Evolutionary conservation across 2,329 filamentous ascomycete species (phyloP).

Genomic region (Calonectria henricotiae): DNA sequence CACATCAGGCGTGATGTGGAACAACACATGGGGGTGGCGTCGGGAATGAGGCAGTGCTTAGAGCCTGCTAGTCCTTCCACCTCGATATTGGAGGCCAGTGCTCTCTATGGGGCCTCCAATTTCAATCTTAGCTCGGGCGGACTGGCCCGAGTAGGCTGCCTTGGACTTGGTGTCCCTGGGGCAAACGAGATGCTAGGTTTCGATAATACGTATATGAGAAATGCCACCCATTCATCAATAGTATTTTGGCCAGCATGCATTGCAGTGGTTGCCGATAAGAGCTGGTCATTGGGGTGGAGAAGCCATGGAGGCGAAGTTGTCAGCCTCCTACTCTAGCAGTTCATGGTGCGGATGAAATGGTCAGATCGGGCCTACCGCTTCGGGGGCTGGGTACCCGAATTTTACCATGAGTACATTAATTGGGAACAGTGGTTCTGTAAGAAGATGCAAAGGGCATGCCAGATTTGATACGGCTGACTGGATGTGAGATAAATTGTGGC

Average conservation of each 20-base stretch:
- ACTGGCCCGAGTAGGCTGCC: neutral
- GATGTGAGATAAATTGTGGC: conserved; percentile 28
- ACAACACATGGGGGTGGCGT: conserved; percentile 22
- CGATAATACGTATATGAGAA: no score
- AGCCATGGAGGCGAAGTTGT: conserved; percentile 28
- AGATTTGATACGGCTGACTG: conserved; percentile 29
- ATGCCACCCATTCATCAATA: neutral
- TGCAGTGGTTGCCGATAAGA: neutral
- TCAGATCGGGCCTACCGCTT: conserved; percentile 32
- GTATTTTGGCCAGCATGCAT: neutral
- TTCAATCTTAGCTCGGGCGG: conserved; percentile 25
- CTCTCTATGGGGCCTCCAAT: conserved; percentile 26
- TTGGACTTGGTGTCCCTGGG: conserved; percentile 7
- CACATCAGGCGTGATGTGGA: conserved; percentile 22
- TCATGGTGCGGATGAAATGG: conserved; percentile 23
- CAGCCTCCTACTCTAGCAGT: conserved; percentile 27
- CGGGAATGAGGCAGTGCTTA: conserved; percentile 37
- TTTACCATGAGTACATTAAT: conserved; percentile 12
- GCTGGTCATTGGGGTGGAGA: conserved; percentile 25
- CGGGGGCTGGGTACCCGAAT: conserved; percentile 27
- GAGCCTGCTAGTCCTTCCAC: conserved; percentile 9
- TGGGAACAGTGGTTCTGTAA: conserved; percentile 6
- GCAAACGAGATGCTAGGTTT: neutral
- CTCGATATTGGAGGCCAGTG: conserved; percentile 18
- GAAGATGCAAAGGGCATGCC: conserved; percentile 20